Evolutionary conservation across 768 basidiomycete species (phyloP), one percentile per base, ranked within the genome.

Genomic region (Xerocomellus chrysenteron): DNA sequence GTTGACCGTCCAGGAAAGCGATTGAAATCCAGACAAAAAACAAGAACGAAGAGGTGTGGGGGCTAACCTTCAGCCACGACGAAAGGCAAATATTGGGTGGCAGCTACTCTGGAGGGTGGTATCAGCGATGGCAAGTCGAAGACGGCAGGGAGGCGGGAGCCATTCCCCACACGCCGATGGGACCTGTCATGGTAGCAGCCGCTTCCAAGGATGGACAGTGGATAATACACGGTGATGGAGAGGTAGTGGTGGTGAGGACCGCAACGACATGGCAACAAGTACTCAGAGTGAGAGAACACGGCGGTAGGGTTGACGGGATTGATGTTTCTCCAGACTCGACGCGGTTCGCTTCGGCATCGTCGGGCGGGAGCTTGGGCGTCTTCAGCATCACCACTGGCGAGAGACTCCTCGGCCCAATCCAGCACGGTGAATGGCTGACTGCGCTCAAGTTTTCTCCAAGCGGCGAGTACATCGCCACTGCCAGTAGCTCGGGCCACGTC

Each of bases 101-200:
- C 50, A 42, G 32, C 32, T 51, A 51, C 41, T 51, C 50, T 35
- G 50, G 50, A 24, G 50, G 41, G 16, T 51, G 50, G 50, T 43
- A 26, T 6, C 41, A 21, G 19, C 19, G 32, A 35, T 51, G 50
- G 50, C 41, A 35, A 13, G 50, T 51, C 14, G 32, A 42, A 17
- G 41, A 51, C 21, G 32, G 41, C 8, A 43, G 11, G 32, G 50
- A 35, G n/a, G 32, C 6, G 7, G 41, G 41, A 16, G 12, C 32
- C 11, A 17, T 43, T 28, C 26, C 39, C 28, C 8, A 21, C 28
- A 1, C 26, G 14, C 49, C 49, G 13, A 41, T 5, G n/a, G 49
- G 39, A 14, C 28, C 39, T 19, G 39, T 50, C 39, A 16, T 50
- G 17, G 37, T n/a, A 4, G n/a, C 14, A 13, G 21, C 21, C 6